Evolutionary conservation across 1,284 basidiomycete species (phyloP).

Genomic region (Bondarzewia mesenterica): DNA sequence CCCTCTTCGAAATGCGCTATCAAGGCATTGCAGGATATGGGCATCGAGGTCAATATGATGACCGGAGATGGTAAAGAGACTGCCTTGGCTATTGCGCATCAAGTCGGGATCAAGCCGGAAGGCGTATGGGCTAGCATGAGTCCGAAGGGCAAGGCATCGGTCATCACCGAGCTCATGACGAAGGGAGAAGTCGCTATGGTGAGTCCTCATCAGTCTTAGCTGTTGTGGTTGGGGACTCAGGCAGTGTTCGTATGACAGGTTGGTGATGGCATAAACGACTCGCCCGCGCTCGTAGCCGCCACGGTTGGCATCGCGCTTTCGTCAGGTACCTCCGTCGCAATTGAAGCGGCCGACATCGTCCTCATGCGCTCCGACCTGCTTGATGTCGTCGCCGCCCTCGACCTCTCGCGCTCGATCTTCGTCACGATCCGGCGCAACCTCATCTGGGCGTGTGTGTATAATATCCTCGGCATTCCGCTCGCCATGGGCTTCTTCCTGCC

Average conservation of each 20-base stretch:
- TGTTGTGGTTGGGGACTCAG: neutral
- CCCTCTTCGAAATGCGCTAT: constrained; percentile 78
- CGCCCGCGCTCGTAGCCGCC: constrained; percentile 90
- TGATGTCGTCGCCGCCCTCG: constrained; percentile 93
- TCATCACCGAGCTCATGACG: constrained; percentile 73
- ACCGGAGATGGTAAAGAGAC: constrained; percentile 85
- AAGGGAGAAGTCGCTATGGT: constrained; percentile 85
- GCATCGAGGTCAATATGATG: constrained; percentile 85
- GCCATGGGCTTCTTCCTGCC: constrained; percentile 97
- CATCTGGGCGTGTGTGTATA: constrained; percentile 91
- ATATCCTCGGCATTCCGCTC: constrained; percentile 91
- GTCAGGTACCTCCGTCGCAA: constrained; percentile 92
- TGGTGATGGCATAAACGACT: constrained; percentile 99
- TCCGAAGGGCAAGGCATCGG: constrained; percentile 85
- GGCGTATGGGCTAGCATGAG: constrained; percentile 86
- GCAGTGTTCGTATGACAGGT: constrained; percentile 45
- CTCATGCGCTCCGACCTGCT: constrained; percentile 94
- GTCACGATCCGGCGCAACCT: constrained; percentile 85
- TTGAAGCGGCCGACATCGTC: constrained; percentile 97
- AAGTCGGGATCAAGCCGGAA: constrained; percentile 77
- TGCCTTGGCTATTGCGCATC: constrained; percentile 77
- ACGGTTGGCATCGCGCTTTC: constrained; percentile 95
- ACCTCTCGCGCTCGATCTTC: constrained; percentile 88
- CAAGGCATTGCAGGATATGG: constrained; percentile 73
- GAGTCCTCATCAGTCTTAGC: constrained; percentile 16